Evolutionary conservation across 805 yeast genomes (phyloP), one percentile per base, ranked within the genome.

Genomic region (Spathaspora girioi): DNA sequence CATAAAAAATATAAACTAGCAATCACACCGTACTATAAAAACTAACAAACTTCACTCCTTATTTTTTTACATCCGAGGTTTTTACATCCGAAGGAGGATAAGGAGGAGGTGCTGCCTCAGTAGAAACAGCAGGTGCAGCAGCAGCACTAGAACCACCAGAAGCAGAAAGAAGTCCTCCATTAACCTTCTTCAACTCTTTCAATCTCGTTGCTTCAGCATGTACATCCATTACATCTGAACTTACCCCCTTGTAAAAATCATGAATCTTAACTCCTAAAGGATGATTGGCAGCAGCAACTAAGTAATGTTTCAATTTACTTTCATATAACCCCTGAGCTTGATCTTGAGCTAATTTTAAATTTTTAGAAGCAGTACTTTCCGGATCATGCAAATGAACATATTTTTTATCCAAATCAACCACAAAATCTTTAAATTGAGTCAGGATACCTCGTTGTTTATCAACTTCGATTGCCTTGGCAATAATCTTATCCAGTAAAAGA

Each of bases 151-250:
- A 3, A 11, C 15, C 40, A 35, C 40, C 40, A 11, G 40, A n/a
- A 35, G 26, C 26, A 6, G 26, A 23, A 23, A 23, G 26, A 23
- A 35, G 10, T 42, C 32, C 32, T 29, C 11, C 11, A 29, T 15
- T 23, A 12, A 23, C 60, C 60, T 74, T 75, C 66, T 84, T 81
- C 61, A 85, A 61, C 38, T 79, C 85, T 18, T 87, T 87, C 62
- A 87, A 75, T 59, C 93, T 76, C 56, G 76, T 75, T 19, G 96
- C 96, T 68, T 87, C 93, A 50, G 74, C 77, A 65, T 88, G 92
- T 46, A 87, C 87, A 50, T 82, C 83, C 49, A 70, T 69, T 1
- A 79, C 86, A 56, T 83, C 87, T 52, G 71, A 73, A 15, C 79
- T 79, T 40, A 82, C 76, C 26, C 64, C 76, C 31, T 78, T 68